These are phyloP conservation scores for Brassica carinata DNA, from an alignment of 345 rosid species.

Conservation along the genomic window DNA sequence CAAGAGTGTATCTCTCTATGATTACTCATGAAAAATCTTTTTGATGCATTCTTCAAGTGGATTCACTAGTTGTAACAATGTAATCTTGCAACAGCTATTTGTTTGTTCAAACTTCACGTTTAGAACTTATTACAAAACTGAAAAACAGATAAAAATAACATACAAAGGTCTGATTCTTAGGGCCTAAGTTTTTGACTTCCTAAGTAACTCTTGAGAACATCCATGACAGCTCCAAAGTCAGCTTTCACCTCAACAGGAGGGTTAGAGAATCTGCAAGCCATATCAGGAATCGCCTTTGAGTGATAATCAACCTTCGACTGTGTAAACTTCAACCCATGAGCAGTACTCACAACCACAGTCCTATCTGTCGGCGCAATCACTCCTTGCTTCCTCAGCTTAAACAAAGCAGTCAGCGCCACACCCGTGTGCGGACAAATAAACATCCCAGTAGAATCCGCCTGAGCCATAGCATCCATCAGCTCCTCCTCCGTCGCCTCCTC, in stretches of 20 bases:
- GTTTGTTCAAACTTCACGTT: slow-evolving; percentile 16
- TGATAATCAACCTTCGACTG: slow-evolving; percentile 86
- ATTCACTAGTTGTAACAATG: not conserved
- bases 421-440: slow-evolving; percentile 95
- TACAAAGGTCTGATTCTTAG: not conserved
- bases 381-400: slow-evolving; percentile 79
- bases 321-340: slow-evolving; percentile 89
- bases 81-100: slow-evolving; percentile 7
- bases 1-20: slow-evolving; percentile 87
- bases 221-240: slow-evolving; percentile 86
- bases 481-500: slow-evolving; percentile 93
- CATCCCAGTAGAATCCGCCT: slow-evolving; percentile 94
- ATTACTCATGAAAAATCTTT: slow-evolving; percentile 55
- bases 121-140: slow-evolving; percentile 33
- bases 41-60: not conserved
- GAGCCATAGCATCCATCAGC: slow-evolving; percentile 93
- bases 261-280: slow-evolving; percentile 79
- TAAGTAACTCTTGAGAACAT: slow-evolving; percentile 68
- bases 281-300: slow-evolving; percentile 68
- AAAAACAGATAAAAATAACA: slow-evolving; percentile 15
- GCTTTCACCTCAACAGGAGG: slow-evolving; percentile 79
- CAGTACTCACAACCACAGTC: slow-evolving; percentile 90
- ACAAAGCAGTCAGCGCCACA: slow-evolving; percentile 79
- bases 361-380: slow-evolving; percentile 66
- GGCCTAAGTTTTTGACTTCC: slow-evolving; percentile 44